Evolutionary conservation across 192 early-diverging fungal species (phyloP), one percentile per base, ranked within the genome.

Genomic region (Dissophora globulifera): DNA sequence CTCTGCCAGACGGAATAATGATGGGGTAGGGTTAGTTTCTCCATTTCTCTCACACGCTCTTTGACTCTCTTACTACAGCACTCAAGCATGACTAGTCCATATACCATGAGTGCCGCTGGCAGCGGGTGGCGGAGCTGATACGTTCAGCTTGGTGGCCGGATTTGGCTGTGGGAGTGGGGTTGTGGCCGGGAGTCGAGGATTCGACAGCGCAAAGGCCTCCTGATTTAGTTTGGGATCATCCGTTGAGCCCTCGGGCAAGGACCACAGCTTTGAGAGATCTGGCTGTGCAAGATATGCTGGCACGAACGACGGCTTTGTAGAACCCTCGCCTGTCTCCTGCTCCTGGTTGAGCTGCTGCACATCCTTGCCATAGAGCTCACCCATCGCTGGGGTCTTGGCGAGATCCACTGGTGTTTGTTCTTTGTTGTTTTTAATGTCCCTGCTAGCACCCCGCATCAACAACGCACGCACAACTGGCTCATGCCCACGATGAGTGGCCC

Each of bases 401-500:
- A 93, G 69, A 43, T 92, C 87, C 3, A 76, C 80, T 0, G 92
- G 82, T 9, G 85, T 83, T 57, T 92, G 74, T 11, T 85, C 87
- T 60, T 90, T 91, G 53, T 67, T 72, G 67, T 87, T 92, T 43
- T 76, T 69, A 22, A 93, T 25, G 11, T 49, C 50, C 16, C 70
- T 47, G 25, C 85, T 66, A 7, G 95, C 95, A 15, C 93, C 92
- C 31, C 85, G 79, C 16, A 84, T 80, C 57, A 95, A 50, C 47
- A 95, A 69, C 11, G 82, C 50, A 2, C 78, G 79, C 2, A 90
- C 83, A 45, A 93, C 68, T 7, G 81, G 72, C 13, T 72, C 65
- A 63, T 94, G 85, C 13, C 87, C 86, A 53, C 92, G 85, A 22
- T 85, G 82, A 45, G 86, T 69, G 6, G 93, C 91, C 93, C 93